phyloP scores from a whole-genome alignment of 805 yeast genomes.

The Ogataea kodamae region DNA sequence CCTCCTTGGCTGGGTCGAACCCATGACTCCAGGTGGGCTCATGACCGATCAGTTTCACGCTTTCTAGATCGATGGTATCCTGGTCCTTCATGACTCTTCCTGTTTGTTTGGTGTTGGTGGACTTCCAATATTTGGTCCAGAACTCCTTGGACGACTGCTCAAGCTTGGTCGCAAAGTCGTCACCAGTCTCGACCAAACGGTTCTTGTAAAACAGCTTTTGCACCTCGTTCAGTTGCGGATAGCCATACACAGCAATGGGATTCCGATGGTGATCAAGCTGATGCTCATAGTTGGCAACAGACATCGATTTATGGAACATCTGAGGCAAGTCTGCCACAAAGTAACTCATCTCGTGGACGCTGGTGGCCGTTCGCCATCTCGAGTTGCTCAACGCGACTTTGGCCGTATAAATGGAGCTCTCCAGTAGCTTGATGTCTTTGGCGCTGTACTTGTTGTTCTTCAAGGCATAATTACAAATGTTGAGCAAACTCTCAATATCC shows the following conservation, averaged over 20 bases:
- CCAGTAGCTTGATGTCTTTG: conserved; percentile 41
- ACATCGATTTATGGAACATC: conserved; percentile 38
- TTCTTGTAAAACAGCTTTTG: conserved; percentile 55
- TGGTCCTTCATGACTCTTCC: conserved; percentile 3
- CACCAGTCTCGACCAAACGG: conserved; percentile 38
- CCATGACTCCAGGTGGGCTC: conserved; percentile 27
- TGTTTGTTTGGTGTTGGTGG: conserved; percentile 16
- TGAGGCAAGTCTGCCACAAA: conserved; percentile 46
- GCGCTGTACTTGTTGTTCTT: conserved; percentile 34
- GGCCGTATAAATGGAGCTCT: conserved; percentile 43
- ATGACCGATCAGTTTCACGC: conserved; percentile 26
- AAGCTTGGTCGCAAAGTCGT: conserved; percentile 33
- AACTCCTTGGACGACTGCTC: conserved; percentile 38
- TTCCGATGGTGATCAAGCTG: conserved; percentile 46
- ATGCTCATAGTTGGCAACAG: conserved; percentile 38
- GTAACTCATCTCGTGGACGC: conserved; percentile 64
- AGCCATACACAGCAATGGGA: conserved; percentile 53
- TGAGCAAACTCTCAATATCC: conserved; percentile 52
- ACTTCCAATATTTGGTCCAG: conserved; percentile 52
- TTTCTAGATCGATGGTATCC: conserved; percentile 30
- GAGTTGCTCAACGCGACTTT: conserved; percentile 47
- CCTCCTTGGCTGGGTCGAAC: conserved; percentile 28
- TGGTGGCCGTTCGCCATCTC: conserved; percentile 55
- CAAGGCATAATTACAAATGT: conserved; percentile 45
- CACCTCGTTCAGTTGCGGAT: conserved; percentile 50